Percentiles rank a stretch among this genome's conserved stretches.
These are phyloP conservation scores for Aspergillus pseudoterreus DNA, from an alignment of 2,329 filamentous ascomycete genomes.

Conservation along the genomic window DNA sequence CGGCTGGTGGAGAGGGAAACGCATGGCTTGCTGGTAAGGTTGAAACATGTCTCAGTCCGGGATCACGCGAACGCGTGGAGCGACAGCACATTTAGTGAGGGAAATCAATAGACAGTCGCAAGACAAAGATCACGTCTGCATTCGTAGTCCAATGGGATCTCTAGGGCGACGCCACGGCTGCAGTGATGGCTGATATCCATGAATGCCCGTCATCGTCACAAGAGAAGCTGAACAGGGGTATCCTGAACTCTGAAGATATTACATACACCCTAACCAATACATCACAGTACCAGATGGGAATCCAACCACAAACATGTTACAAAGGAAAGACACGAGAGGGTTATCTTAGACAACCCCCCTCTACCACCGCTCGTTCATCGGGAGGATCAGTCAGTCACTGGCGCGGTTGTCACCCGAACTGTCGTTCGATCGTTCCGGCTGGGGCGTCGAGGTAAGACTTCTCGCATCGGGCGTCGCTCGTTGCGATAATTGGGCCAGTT, in stretches of 20 bases:
- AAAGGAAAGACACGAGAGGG: conserved; percentile 14
- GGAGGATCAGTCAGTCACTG: conserved; percentile 13
- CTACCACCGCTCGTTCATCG: neutral
- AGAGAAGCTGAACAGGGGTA: conserved; percentile 16
- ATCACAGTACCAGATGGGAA: conserved; percentile 8
- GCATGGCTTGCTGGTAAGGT: neutral
- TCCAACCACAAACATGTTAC: neutral
- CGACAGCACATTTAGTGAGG: no score
- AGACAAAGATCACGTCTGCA: neutral
- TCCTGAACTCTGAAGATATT: conserved; percentile 23
- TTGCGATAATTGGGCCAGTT: conserved; percentile 34
- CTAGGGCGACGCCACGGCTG: neutral
- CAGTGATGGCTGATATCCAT: neutral
- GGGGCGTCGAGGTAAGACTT: conserved; percentile 28
- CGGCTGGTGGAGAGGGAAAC: neutral
- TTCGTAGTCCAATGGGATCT: neutral
- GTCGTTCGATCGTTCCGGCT: conserved; percentile 17
- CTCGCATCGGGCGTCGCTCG: conserved; percentile 25
- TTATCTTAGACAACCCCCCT: neutral
- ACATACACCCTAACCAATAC: conserved; percentile 24
- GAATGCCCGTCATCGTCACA: neutral
- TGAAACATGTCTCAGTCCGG: no score
- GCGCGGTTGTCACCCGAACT: conserved; percentile 5
- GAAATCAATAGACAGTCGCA: no score
- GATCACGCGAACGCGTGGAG: no score